These are phyloP conservation scores for Chaetomidium leptoderma DNA, from an alignment of 495 filamentous ascomycete species.

Conservation along the genomic window DNA sequence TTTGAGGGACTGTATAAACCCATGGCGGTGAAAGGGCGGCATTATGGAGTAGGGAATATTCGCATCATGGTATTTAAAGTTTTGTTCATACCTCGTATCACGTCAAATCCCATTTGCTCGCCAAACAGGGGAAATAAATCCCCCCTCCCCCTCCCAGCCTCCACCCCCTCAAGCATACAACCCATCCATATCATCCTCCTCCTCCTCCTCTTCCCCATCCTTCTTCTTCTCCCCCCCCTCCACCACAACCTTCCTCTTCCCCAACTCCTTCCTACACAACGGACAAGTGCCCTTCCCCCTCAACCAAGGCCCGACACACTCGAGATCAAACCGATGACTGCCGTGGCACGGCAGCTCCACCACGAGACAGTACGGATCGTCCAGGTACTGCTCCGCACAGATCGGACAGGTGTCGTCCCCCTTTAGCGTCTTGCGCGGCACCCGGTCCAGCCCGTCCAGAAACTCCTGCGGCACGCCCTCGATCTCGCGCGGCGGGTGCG, in stretches of 20 bases:
- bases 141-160: background rate
- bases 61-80: background rate
- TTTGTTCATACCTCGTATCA: background rate
- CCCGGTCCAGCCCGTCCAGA: slow-evolving; percentile 74
- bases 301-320: slow-evolving; percentile 93
- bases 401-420: slow-evolving; percentile 74
- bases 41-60: background rate
- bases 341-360: slow-evolving; percentile 81
- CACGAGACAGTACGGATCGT: slow-evolving; percentile 75
- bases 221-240: slow-evolving; percentile 47
- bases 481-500: slow-evolving; percentile 61
- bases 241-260: slow-evolving; percentile 61
- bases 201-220: slow-evolving; percentile 59
- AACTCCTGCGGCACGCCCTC: slow-evolving; percentile 76
- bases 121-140: background rate
- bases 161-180: slow-evolving; percentile 58
- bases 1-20: background rate
- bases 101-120: background rate
- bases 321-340: slow-evolving; percentile 81
- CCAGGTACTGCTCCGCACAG: slow-evolving; percentile 76
- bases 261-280: slow-evolving; percentile 73
- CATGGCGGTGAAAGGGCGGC: too few species aligned
- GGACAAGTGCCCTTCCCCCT: slow-evolving; percentile 85
- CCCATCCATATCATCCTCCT: slow-evolving; percentile 68
- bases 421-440: slow-evolving; percentile 65